A percentile compares a stretch with the other conserved stretches of the same genome.
phyloP scores from a whole-genome alignment of 2,329 filamentous ascomycete species.

The Mollisia scopiformis region DNA sequence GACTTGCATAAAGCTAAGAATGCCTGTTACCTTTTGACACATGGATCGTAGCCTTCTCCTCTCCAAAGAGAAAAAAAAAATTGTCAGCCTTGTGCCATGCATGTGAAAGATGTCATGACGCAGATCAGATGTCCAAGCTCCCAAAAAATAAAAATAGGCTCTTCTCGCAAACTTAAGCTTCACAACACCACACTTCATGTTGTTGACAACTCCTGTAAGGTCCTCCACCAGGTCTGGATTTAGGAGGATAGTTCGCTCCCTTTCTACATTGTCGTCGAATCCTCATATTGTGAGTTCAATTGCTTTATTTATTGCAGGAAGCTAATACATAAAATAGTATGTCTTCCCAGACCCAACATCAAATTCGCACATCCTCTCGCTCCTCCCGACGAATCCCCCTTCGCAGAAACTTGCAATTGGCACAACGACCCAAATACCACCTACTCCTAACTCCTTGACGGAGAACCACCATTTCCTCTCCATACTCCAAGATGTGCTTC shows the following conservation, averaged over 20 bases:
- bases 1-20: background rate
- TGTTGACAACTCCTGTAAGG: constrained; percentile 18
- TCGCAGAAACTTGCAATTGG: constrained; percentile 59
- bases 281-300: constrained; percentile 33
- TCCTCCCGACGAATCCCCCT: constrained; percentile 61
- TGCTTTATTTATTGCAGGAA: background rate
- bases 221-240: constrained; percentile 9
- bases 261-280: constrained; percentile 35
- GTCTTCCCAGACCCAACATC: constrained; percentile 54
- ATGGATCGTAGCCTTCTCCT: background rate
- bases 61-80: background rate
- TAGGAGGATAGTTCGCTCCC: constrained; percentile 11
- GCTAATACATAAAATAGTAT: constrained; percentile 48
- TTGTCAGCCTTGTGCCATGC: constrained; percentile 14
- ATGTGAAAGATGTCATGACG: background rate
- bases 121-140: constrained; percentile 7
- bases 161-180: constrained; percentile 2
- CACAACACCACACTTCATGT: constrained; percentile 15
- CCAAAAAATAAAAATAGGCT: constrained; percentile 5
- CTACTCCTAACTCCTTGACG: constrained; percentile 61
- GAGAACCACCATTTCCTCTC: constrained; percentile 62
- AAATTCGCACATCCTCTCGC: constrained; percentile 57
- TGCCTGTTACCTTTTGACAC: background rate
- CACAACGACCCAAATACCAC: constrained; percentile 59
- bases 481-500: constrained; percentile 61